Evolutionary conservation across 768 basidiomycete species (phyloP), one percentile per base, ranked within the genome.

Genomic region (Russula compacta): DNA sequence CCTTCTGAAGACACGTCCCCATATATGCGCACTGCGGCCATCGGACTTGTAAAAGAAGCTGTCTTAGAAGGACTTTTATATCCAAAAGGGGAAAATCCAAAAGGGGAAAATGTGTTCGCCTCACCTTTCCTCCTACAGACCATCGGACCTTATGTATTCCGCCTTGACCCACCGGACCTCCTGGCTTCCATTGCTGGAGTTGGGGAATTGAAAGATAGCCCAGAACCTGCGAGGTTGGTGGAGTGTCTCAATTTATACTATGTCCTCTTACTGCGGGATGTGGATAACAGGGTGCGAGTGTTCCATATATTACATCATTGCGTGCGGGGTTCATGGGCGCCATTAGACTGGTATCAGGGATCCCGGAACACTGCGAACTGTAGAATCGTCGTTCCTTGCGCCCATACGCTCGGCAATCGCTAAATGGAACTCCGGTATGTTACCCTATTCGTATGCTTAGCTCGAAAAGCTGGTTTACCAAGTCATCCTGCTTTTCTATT

Each of bases 161-260:
- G 76, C 24, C 77, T 84, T 0, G 76, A 79, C 58, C 83, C 86
- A 0, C 75, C 77, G 0, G 80, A 82, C 61, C 70, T 84, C 15
- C 79, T 89, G 35, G 38, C 47, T 3, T 56, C 67, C 4, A 61
- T 69, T 10, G 49, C 35, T 12, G 53, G 55, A 21, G 19, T 66
- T 29, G 70, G 71, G 6, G 71, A 76, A 14, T 79, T 81, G 42
- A 74, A 89, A 15, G 73, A 79, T 29, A 81, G 80, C 0, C 72
- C 79, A 9, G 89, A 90, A 66, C 74, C 83, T n/a, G 66, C 77
- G 21, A 75, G 89, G 44, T 73, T 92, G 24, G 77, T 80, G 0
- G 87, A 89, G 63, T 83, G 80, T 63, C 73, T 92, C 6, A 81
- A 82, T 17, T 77, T 90, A 53, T 87, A 85, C 68, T 89, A 86